Percentiles rank a stretch among this genome's conserved stretches.
These are phyloP conservation scores for Apiospora kogelbergensis DNA, from an alignment of 2,329 filamentous ascomycete genomes.

Conservation along the genomic window DNA sequence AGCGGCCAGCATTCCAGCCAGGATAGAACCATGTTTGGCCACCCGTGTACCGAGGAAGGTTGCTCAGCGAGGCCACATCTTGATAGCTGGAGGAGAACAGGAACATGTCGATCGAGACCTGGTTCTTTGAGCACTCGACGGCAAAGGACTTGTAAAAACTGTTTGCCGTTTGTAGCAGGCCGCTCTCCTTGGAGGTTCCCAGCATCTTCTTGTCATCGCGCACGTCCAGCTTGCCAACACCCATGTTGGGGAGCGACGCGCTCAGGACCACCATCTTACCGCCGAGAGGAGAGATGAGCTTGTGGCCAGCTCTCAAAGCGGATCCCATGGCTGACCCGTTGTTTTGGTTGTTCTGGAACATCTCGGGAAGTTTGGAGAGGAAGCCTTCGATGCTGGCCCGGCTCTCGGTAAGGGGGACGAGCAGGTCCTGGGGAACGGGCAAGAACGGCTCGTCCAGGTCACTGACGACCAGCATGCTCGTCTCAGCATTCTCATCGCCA, in stretches of 20 bases:
- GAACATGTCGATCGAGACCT: conserved; percentile 99
- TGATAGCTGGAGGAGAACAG: conserved; percentile 95
- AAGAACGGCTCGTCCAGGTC: conserved; percentile 96
- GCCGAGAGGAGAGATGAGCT: conserved; percentile 89
- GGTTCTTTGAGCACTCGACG: conserved; percentile 97
- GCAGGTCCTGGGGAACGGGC: conserved; percentile 85
- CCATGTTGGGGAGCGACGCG: conserved; percentile 85
- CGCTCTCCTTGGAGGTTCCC: conserved; percentile 88
- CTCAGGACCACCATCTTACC: conserved; percentile 93
- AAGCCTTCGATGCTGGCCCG: conserved; percentile 90
- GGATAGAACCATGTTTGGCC: conserved; percentile 99
- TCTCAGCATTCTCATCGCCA: conserved; percentile 78
- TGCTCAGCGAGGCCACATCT: conserved; percentile 94
- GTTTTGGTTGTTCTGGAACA: conserved; percentile 95
- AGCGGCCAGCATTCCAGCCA: conserved; percentile 91
- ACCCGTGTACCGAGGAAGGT: conserved; percentile 92
- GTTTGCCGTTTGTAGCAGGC: conserved; percentile 85
- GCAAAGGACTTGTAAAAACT: conserved; percentile 99
- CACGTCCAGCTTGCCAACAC: conserved; percentile 86
- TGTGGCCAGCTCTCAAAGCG: conserved; percentile 88
- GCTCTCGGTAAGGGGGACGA: conserved; percentile 87
- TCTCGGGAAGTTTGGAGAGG: conserved; percentile 84
- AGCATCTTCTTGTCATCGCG: conserved; percentile 95
- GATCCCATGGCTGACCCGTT: conserved; percentile 93
- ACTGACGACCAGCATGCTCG: conserved; percentile 90